These are phyloP conservation scores for Viola pubescens DNA, from an alignment of 441 rosid species.

Conservation along the genomic window DNA sequence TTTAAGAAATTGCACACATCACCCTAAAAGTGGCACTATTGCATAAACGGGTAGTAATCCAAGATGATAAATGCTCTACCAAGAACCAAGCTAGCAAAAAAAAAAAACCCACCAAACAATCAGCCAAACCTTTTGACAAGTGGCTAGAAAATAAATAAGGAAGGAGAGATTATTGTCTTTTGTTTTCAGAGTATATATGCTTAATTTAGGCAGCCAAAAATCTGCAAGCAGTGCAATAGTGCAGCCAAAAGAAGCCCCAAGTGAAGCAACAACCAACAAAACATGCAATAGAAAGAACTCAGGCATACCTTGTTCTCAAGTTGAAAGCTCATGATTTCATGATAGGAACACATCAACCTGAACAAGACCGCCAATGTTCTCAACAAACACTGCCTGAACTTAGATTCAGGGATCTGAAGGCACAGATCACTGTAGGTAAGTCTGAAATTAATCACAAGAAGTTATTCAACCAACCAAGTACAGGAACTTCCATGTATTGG, in stretches of 20 bases:
- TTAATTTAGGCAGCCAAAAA: neutral
- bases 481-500: constrained; percentile 8
- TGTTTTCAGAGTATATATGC: no score
- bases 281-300: constrained; percentile 12
- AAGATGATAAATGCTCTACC: neutral
- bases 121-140: neutral
- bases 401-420: constrained; percentile 88
- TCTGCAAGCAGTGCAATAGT: neutral
- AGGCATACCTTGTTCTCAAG: constrained; percentile 51
- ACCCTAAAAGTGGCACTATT: neutral
- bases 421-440: constrained; percentile 98
- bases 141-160: neutral
- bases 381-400: constrained; percentile 84
- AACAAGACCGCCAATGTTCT: constrained; percentile 79
- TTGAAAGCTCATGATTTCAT: constrained; percentile 78
- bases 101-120: neutral
- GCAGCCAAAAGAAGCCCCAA: neutral
- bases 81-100: neutral
- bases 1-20: neutral
- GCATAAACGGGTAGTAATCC: neutral
- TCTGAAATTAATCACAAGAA: constrained; percentile 45
- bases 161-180: neutral
- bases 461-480: constrained; percentile 21
- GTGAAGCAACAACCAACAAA: neutral
- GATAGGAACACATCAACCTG: constrained; percentile 79